Evolutionary conservation across 345 rosid genomes (phyloP).

Genomic region (Diplotaxis tenuifolia): DNA sequence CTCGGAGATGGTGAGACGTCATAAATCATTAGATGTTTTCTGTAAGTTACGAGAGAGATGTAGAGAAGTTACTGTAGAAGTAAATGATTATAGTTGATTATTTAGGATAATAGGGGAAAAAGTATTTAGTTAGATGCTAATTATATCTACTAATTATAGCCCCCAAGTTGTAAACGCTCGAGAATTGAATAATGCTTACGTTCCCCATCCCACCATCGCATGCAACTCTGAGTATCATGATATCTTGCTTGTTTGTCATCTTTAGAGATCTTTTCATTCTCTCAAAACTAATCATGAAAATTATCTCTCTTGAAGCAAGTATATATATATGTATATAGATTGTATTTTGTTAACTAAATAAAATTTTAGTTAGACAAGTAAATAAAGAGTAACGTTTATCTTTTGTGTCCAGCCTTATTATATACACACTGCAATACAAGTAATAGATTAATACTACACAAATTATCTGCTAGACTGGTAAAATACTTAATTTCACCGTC

Average conservation of each 20-base stretch:
- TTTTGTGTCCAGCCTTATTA: not conserved
- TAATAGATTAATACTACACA: slow-evolving; percentile 10
- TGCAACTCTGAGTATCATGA: slow-evolving; percentile 11
- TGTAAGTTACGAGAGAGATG: slow-evolving; percentile 25
- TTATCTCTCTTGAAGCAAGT: not conserved
- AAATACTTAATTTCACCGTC: not conserved
- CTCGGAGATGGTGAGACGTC: too few relatives aligned
- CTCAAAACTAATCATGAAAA: slow-evolving; percentile 4
- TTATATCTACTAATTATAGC: slow-evolving; percentile 25
- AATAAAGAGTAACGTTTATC: not conserved
- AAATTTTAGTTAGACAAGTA: not conserved
- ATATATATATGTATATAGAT: too few relatives aligned
- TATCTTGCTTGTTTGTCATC: slow-evolving; percentile 5
- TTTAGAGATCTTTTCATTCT: slow-evolving; percentile 6
- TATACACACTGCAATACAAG: slow-evolving; percentile 24
- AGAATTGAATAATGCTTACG: slow-evolving; percentile 10
- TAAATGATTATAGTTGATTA: slow-evolving; percentile 30
- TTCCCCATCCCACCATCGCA: slow-evolving; percentile 16
- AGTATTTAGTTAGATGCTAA: not conserved
- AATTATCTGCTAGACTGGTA: slow-evolving; percentile 7
- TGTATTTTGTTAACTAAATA: not conserved
- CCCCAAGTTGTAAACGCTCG: slow-evolving; percentile 18
- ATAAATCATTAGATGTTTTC: slow-evolving; percentile 19
- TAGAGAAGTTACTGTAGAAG: not conserved
- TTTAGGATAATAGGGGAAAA: not conserved